Evolutionary conservation across 176 grass and related monocot genomes (phyloP).

Genomic region (Hordeum marinum): DNA sequence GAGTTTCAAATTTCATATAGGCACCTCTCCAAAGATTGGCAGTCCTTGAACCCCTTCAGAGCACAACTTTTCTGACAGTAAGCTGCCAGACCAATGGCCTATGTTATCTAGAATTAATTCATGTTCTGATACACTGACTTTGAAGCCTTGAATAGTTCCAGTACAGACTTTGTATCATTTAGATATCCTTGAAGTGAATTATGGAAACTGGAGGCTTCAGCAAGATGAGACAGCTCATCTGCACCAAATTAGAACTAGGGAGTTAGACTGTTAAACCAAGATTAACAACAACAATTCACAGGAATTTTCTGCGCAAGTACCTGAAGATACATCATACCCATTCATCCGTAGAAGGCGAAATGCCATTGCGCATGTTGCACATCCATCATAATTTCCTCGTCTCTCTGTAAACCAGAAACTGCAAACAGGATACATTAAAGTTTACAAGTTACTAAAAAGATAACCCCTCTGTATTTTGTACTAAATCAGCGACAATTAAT

Average conservation of each 20-base stretch:
- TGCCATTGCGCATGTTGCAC: not conserved
- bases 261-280: not conserved
- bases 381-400: not conserved
- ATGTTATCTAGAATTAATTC: not conserved
- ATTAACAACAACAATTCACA: not conserved
- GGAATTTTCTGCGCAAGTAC: slow-evolving; percentile 7
- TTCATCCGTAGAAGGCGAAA: not conserved
- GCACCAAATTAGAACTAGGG: not conserved
- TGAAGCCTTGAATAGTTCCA: not conserved
- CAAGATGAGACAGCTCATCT: not conserved
- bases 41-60: not conserved
- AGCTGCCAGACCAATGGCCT: not conserved
- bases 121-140: not conserved
- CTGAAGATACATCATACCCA: slow-evolving; percentile 34
- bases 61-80: not conserved
- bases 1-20: not conserved
- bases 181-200: not conserved
- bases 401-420: not conserved
- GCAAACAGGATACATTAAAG: not conserved
- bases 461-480: no score
- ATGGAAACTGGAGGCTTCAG: not conserved
- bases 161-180: not conserved
- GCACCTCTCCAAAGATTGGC: not conserved
- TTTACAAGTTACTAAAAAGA: not conserved
- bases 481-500: no score